phyloP scores from a whole-genome alignment of 1,139 yeast species.

The Taphrina betulina region DNA sequence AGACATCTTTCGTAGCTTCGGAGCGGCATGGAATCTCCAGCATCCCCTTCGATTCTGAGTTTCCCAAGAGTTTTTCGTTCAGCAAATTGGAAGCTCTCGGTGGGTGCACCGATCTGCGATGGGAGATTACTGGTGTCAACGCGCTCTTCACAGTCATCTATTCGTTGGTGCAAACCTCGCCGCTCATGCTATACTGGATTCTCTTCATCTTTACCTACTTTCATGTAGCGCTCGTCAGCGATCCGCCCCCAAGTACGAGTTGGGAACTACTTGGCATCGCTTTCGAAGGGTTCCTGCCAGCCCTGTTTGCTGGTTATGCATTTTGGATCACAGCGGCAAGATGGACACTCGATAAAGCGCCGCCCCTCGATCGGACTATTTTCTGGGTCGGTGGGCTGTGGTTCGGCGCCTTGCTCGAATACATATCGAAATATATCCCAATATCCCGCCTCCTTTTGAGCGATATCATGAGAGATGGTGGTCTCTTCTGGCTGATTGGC shows the following conservation, averaged over 20 bases:
- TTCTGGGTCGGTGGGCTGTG: constrained; percentile 81
- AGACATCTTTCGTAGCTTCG: constrained; percentile 51
- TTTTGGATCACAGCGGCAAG: constrained; percentile 46
- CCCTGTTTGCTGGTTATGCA: constrained; percentile 66
- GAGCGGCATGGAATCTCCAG: constrained; percentile 55
- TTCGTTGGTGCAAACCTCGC: constrained; percentile 58
- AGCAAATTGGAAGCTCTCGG: constrained; percentile 39
- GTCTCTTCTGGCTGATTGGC: constrained; percentile 50
- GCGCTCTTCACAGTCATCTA: constrained; percentile 53
- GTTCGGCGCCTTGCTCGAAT: constrained; percentile 80
- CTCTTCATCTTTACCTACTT: constrained; percentile 72
- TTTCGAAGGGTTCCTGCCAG: constrained; percentile 71
- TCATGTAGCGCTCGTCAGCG: constrained; percentile 77
- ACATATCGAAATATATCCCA: constrained; percentile 84
- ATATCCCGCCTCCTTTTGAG: constrained; percentile 73
- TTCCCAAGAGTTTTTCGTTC: constrained; percentile 71
- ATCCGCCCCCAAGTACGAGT: constrained; percentile 61
- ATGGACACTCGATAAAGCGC: constrained; percentile 14
- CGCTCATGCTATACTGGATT: constrained; percentile 63
- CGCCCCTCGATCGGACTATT: constrained; percentile 52
- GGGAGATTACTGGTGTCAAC: constrained; percentile 57
- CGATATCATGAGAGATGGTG: constrained; percentile 73
- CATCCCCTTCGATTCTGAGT: constrained; percentile 64
- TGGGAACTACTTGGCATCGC: constrained; percentile 68
- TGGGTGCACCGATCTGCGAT: constrained; percentile 64